Evolutionary conservation across 2,329 filamentous ascomycete species (phyloP).

Genomic region (Claviceps pazoutovae): DNA sequence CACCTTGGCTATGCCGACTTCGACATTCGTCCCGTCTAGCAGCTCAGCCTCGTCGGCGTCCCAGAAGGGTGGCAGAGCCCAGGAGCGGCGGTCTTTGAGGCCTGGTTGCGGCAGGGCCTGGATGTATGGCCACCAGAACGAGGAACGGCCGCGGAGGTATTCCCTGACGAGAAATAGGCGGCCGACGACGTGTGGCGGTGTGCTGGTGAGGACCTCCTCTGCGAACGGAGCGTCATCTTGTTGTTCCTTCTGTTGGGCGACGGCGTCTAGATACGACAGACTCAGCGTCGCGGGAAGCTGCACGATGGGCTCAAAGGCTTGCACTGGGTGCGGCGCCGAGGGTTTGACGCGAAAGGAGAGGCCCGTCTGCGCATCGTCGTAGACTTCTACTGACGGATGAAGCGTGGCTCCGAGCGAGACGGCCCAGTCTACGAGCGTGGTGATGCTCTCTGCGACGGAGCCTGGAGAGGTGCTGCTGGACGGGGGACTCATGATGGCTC

Average conservation of each 20-base stretch:
- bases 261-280: constrained; percentile 45
- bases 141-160: constrained; percentile 41
- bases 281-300: constrained; percentile 37
- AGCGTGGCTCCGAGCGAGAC: constrained; percentile 30
- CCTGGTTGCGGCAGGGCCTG: constrained; percentile 48
- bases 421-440: constrained; percentile 35
- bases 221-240: constrained; percentile 25
- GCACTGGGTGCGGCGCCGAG: constrained; percentile 13
- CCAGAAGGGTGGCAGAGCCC: constrained; percentile 52
- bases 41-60: constrained; percentile 42
- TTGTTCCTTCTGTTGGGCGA: constrained; percentile 14
- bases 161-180: constrained; percentile 59
- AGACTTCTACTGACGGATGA: constrained; percentile 38
- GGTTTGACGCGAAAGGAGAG: constrained; percentile 39
- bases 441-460: constrained; percentile 9
- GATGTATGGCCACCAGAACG: constrained; percentile 59
- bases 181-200: constrained; percentile 45
- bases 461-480: too few relatives aligned
- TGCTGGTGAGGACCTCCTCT: constrained; percentile 30
- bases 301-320: constrained; percentile 31
- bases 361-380: constrained; percentile 34
- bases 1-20: constrained; percentile 35
- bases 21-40: constrained; percentile 39
- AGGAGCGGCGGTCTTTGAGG: constrained; percentile 22
- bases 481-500: too few relatives aligned